These are phyloP conservation scores for Leishmania mexicana DNA, from an alignment of 208 protist genomes.

Conservation along the genomic window DNA sequence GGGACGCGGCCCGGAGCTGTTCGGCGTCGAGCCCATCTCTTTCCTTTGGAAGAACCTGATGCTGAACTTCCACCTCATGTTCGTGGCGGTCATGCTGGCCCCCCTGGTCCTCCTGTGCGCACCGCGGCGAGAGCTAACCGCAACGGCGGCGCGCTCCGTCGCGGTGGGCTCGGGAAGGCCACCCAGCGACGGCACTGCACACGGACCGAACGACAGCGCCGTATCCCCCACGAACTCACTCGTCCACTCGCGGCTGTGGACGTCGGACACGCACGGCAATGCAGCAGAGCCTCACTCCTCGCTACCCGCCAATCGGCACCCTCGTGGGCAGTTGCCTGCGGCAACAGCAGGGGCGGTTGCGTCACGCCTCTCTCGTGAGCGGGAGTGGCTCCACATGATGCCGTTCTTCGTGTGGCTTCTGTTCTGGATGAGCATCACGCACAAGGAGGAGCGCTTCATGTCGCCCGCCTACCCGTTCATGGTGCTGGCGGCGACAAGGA, in stretches of 20 bases:
- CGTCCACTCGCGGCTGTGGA: background rate
- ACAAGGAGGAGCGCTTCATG: slow-evolving; percentile 97
- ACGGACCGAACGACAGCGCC: background rate
- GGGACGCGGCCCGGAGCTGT: slow-evolving; percentile 79
- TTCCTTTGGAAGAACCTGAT: slow-evolving; percentile 94
- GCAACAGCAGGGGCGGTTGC: background rate
- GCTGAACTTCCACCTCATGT: slow-evolving; percentile 95
- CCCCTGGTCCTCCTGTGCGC: slow-evolving; percentile 42
- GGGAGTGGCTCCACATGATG: slow-evolving; percentile 60
- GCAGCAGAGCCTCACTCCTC: slow-evolving; percentile 4
- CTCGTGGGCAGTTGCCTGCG: background rate
- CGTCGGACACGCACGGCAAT: background rate
- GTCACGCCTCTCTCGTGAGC: slow-evolving; percentile 23
- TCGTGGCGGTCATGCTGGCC: slow-evolving; percentile 59
- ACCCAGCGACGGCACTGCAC: background rate
- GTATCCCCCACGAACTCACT: background rate
- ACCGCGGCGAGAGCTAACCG: background rate
- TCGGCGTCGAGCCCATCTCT: slow-evolving; percentile 92
- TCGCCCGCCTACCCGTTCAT: slow-evolving; percentile 93
- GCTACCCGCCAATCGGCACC: background rate
- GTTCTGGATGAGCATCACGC: slow-evolving; percentile 88
- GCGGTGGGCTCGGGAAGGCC: background rate
- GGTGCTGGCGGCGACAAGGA: slow-evolving; percentile 70
- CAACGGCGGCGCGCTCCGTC: background rate
- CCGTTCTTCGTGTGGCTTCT: slow-evolving; percentile 90